Evolutionary conservation across 257 asterid genomes (phyloP), one percentile per base, ranked within the genome.

Genomic region (Linaria vulgaris): DNA sequence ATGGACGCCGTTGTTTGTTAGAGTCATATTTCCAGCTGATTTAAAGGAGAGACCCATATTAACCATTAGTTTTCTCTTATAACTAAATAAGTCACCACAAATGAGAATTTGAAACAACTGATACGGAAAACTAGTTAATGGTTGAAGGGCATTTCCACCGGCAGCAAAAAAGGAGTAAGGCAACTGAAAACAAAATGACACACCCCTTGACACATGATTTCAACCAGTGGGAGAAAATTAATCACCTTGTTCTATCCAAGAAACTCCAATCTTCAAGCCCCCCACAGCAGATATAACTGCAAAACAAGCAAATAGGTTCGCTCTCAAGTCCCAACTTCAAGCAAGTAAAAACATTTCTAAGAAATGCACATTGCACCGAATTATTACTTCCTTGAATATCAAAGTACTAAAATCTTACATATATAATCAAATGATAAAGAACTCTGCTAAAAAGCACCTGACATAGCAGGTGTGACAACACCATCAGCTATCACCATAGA

Each of bases 401-500:
- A 64, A 72, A 64, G 12, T 53, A 41, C 65, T 14, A 69, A n/a
- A 60, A 68, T 52, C 43, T 58, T 66, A 55, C 45, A 56, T 50
- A 56, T 64, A 66, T 47, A 68, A 74, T 48, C 30, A 65, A 56
- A 59, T 50, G 45, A 57, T 48, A 49, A 56, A 16, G 37, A 66
- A 52, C 62, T 34, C 37, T 15, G 56, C 69, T 53, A 74, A 64
- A 51, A 65, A 60, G 69, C 67, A 94, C 97, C 99, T 78, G 99
- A 94, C 99, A 90, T 90, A 60, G 95, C 96, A 67, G 99, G 99
- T 12, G 99, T 94, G 46, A 94, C 99, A 57, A 94, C 95, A 64
- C 96, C 97, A 69, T 85, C 96, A 83, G 96, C 97, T 56, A 94
- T 90, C 80, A 94, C 99, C 99, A 94, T 94, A 27, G 99, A 90